Percentiles rank a stretch among this genome's conserved stretches.
These are phyloP conservation scores for Phaffomyces opuntiae DNA, from an alignment of 805 yeast species.

Conservation along the genomic window DNA sequence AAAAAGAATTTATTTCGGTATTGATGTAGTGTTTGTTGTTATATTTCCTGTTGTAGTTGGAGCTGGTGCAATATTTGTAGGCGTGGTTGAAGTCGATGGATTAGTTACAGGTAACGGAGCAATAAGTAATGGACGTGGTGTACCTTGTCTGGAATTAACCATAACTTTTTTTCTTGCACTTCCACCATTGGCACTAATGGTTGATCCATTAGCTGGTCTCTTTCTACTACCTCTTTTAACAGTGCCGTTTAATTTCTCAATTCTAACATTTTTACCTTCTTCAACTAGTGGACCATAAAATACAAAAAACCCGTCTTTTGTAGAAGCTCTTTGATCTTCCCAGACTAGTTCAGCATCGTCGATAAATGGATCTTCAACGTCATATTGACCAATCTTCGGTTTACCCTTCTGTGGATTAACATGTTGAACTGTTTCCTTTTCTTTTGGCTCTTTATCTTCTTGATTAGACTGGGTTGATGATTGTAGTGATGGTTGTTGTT, in stretches of 20 bases:
- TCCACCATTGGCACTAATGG: neutral
- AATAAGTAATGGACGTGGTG: slow-evolving; percentile 4
- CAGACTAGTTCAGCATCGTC: slow-evolving; percentile 89
- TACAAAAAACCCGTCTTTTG: slow-evolving; percentile 93
- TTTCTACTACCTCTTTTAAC: slow-evolving; percentile 28
- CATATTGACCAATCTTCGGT: slow-evolving; percentile 85
- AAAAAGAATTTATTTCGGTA: no score
- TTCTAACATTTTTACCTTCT: slow-evolving; percentile 40
- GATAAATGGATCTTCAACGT: slow-evolving; percentile 88
- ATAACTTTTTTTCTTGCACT: neutral
- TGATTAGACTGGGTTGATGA: slow-evolving; percentile 8
- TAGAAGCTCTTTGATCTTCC: slow-evolving; percentile 90
- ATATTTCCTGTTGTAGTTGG: neutral
- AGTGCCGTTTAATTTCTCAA: slow-evolving; percentile 40
- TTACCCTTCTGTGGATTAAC: slow-evolving; percentile 40
- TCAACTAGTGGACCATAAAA: slow-evolving; percentile 88
- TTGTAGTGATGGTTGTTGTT: slow-evolving; percentile 22
- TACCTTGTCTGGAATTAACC: neutral
- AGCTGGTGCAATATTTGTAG: neutral
- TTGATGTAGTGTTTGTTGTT: neutral
- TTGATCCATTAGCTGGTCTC: slow-evolving; percentile 14
- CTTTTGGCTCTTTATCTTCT: slow-evolving; percentile 26
- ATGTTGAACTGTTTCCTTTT: slow-evolving; percentile 28
- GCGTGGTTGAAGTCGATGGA: neutral
- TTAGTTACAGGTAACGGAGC: slow-evolving; percentile 1